A percentile compares a stretch with the other conserved stretches of the same genome.
Evolutionary conservation across 164 flowering plant genomes (phyloP).

Genomic region (Vitis rotundifolia): DNA sequence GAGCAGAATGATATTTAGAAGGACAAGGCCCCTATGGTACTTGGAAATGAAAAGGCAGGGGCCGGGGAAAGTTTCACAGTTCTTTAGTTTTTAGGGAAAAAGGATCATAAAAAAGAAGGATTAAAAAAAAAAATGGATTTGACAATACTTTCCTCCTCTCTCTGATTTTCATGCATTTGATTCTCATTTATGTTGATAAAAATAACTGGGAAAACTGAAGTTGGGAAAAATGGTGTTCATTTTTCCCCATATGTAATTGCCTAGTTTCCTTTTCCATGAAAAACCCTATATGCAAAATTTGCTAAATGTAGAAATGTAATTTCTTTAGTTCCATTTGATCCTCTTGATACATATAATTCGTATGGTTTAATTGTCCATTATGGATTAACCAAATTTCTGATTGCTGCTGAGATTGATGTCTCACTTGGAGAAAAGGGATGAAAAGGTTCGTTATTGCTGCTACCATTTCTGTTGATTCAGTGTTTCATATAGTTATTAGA

Average conservation of each 20-base stretch:
- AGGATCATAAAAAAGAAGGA: background rate
- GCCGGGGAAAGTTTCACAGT: slow-evolving; percentile 5
- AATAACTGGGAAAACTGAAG: background rate
- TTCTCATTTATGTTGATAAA: background rate
- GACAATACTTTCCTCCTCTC: background rate
- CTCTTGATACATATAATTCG: background rate
- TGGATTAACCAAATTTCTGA: too few species aligned
- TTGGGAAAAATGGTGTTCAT: background rate
- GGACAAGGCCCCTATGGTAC: background rate
- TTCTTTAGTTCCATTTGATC: background rate
- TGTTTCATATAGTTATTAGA: too few species aligned
- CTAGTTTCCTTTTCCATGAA: too few species aligned
- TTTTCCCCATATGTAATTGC: too few species aligned
- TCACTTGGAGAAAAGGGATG: too few species aligned
- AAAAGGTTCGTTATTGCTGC: too few species aligned
- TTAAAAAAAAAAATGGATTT: background rate
- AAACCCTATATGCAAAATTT: background rate
- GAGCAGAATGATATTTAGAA: background rate
- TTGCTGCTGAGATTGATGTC: too few species aligned
- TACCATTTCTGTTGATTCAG: too few species aligned
- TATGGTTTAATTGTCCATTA: too few species aligned
- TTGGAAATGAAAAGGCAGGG: background rate
- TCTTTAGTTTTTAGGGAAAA: slow-evolving; percentile 16
- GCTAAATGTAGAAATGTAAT: background rate
- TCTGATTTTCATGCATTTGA: background rate